Conservation (phyloP, 169 alveolate genomes). For the Plasmodium blacklocki region DNA sequence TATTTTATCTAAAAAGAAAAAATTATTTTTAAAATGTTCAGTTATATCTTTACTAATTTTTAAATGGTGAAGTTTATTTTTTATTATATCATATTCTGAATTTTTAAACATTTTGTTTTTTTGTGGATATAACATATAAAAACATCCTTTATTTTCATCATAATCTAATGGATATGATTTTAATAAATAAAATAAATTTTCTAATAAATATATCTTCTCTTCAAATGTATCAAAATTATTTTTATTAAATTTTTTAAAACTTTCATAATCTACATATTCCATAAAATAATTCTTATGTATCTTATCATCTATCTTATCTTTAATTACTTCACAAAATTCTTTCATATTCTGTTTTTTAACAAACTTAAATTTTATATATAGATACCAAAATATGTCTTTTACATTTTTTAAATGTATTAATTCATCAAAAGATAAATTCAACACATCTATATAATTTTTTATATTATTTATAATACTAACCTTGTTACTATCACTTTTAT, state of each 20-base stretch:
- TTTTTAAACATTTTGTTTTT: slow-evolving; percentile 53
- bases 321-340: slow-evolving; percentile 49
- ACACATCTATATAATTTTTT: slow-evolving; percentile 13
- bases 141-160: slow-evolving; percentile 76
- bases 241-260: slow-evolving; percentile 23
- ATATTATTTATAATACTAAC: neutral
- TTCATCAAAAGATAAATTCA: slow-evolving; percentile 42
- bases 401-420: slow-evolving; percentile 29
- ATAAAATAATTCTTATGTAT: slow-evolving; percentile 47
- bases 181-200: slow-evolving; percentile 56
- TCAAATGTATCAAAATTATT: slow-evolving; percentile 25
- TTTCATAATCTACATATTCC: slow-evolving; percentile 48
- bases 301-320: slow-evolving; percentile 41
- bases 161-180: slow-evolving; percentile 74
- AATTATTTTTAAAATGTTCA: slow-evolving; percentile 56
- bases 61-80: slow-evolving; percentile 20
- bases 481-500: too few species aligned
- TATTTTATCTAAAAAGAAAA: slow-evolving; percentile 64
- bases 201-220: slow-evolving; percentile 36
- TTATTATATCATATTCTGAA: slow-evolving; percentile 16
- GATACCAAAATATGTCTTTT: slow-evolving; percentile 62
- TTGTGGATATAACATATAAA: slow-evolving; percentile 72
- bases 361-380: slow-evolving; percentile 35
- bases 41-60: slow-evolving; percentile 31
- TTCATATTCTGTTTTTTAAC: slow-evolving; percentile 1